phyloP scores from a whole-genome alignment of 2,329 filamentous ascomycete species.

The Cladobotryum mycophilum region DNA sequence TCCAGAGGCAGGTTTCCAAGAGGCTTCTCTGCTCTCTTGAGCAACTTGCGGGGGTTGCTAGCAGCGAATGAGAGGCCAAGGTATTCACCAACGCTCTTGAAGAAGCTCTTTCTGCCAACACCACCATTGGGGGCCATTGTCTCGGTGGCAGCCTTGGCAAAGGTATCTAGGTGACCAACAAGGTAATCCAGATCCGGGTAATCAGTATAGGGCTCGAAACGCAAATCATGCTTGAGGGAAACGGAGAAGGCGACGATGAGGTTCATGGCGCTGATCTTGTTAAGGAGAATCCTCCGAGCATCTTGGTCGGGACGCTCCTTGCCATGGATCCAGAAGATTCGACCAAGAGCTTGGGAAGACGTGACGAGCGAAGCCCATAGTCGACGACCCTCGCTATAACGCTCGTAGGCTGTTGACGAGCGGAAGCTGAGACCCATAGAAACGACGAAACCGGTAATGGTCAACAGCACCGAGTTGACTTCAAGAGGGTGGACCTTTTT shows the following conservation, averaged over 20 bases:
- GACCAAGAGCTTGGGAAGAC: slow-evolving; percentile 61
- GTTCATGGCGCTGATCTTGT: slow-evolving; percentile 70
- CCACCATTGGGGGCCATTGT: slow-evolving; percentile 29
- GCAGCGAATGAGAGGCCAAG: slow-evolving; percentile 71
- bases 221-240: slow-evolving; percentile 72
- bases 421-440: slow-evolving; percentile 73
- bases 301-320: slow-evolving; percentile 45
- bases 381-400: slow-evolving; percentile 58
- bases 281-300: slow-evolving; percentile 61
- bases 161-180: slow-evolving; percentile 67
- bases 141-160: slow-evolving; percentile 51
- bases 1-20: slow-evolving; percentile 80
- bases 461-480: slow-evolving; percentile 49
- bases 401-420: slow-evolving; percentile 70
- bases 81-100: slow-evolving; percentile 64
- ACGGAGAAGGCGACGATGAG: slow-evolving; percentile 72
- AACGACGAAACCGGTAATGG: slow-evolving; percentile 75
- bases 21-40: slow-evolving; percentile 67
- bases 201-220: slow-evolving; percentile 74
- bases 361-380: slow-evolving; percentile 56
- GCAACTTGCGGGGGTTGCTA: slow-evolving; percentile 69
- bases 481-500: slow-evolving; percentile 33
- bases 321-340: slow-evolving; percentile 78
- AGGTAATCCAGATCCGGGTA: slow-evolving; percentile 69
- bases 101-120: slow-evolving; percentile 40